Evolutionary conservation across 805 yeast genomes (phyloP), one percentile per base, ranked within the genome.

Genomic region (Brettanomyces anomalus): DNA sequence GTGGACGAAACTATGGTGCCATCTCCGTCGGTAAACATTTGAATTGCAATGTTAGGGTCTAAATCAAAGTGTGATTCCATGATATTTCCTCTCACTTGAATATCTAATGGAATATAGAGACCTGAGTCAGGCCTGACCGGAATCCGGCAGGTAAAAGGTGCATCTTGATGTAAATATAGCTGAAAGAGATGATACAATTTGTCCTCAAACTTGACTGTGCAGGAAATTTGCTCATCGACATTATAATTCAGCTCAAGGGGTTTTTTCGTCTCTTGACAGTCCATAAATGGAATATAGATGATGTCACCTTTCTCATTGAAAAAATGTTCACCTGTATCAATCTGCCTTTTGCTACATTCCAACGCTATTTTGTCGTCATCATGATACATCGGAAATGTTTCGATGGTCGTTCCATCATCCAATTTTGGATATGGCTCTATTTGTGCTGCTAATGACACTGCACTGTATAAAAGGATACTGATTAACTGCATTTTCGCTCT

Each of bases 251-350:
- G 66, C n/a, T 62, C 48, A 33, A 83, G 66, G 2, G 87, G 81
- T 48, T 67, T 62, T 2, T 76, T 76, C 0, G 86, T 77, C 54
- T 84, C 90, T 42, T 65, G 63, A 61, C 93, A 83, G 5, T 51
- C 61, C 2, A 87, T 84, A 50, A 82, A 79, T 4, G 72, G 64
- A 2, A 58, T 68, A 50, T 77, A 82, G 15, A 81, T 57, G 43
- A 84, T 76, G 44, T 74, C 65, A 7, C 74, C 74, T n/a, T 71
- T 62, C n/a, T 67, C 68, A 54, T 81, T 87, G 48, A 79, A 79
- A 45, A 74, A 68, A 63, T 84, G 90, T 56, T 84, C 90, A 43
- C 93, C 93, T 47, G 70, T 76, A 50, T 81, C 85, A 42, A 84
- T 83, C 49, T 80, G 74, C 53, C 93, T 67, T 40, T 73, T 60